Conservation (phyloP, 1,139 yeast genomes). For the Sporopachydermia cereana region DNA sequence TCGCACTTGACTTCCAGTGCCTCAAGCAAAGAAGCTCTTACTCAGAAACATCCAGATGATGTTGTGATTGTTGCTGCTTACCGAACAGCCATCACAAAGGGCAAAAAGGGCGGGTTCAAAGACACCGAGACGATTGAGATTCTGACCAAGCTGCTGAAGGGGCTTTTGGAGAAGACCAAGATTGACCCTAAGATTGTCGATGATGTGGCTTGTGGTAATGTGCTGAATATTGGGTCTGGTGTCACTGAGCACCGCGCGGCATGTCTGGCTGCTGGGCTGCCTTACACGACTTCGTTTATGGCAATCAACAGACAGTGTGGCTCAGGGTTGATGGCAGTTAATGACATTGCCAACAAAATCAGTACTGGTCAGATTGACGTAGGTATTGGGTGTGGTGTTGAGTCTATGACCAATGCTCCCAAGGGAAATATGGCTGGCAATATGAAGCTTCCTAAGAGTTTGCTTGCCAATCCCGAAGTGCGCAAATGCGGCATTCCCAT, state of each 20-base stretch:
- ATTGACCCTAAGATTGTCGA: constrained; percentile 60
- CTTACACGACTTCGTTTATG: constrained; percentile 58
- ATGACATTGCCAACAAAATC: constrained; percentile 84
- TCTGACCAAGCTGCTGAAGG: constrained; percentile 49
- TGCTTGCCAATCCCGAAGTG: constrained; percentile 36
- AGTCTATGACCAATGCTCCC: constrained; percentile 79
- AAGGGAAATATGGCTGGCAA: constrained; percentile 50
- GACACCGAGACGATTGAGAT: constrained; percentile 69
- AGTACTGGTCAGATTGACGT: constrained; percentile 77
- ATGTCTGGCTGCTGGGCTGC: constrained; percentile 60
- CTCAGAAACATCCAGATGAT: constrained; percentile 66
- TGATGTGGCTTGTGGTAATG: constrained; percentile 83
- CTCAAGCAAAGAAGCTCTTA: constrained; percentile 21
- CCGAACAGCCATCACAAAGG: constrained; percentile 83
- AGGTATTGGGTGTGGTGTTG: constrained; percentile 89
- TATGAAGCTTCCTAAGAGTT: constrained; percentile 46
- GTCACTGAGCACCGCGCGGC: constrained; percentile 90
- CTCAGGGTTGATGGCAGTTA: constrained; percentile 83
- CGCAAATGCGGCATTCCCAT: constrained; percentile 68
- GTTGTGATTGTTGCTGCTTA: constrained; percentile 81
- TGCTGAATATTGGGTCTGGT: constrained; percentile 82
- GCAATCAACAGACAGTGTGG: constrained; percentile 92
- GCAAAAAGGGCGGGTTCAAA: constrained; percentile 72
- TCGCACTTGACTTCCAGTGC: constrained; percentile 38
- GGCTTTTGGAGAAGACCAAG: constrained; percentile 44